Base-by-base conservation (phyloP, 83 land plant species). In the Isoetes engelmannii region DNA sequence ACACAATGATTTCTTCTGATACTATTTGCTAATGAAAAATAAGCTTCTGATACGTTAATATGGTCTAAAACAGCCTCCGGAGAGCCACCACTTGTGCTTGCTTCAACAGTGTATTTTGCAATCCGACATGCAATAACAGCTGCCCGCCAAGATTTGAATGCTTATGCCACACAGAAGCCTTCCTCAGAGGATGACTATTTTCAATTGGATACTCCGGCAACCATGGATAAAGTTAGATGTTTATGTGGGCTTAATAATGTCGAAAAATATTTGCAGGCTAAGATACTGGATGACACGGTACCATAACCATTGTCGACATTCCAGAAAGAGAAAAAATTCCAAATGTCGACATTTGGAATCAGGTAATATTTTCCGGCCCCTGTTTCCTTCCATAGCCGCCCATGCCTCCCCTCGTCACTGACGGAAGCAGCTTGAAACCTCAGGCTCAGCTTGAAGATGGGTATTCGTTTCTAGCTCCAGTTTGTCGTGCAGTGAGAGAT, bases 181-280 rank as follows among this genome's bases (percentile, higher is more conserved):
- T 68, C 73, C 65, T 45, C 48, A 0, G 28, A 54, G 21, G 28
- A 4, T 7, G 75, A 62, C 17, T n/a, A 50, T 20, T 83, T 88
- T 61, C 61, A 78, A 61, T 41, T 88, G 72, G 74, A 57, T 28
- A 79, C 81, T 17, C 92, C 92, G 8, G 92, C 92, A 4, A 88
- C 79, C 45, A 83, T 85, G 86, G 82, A 83, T 64, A 78, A 76
- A 19, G 81, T 88, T 4, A 88, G 86, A 67, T 70, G 75, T 57
- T 78, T 83, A 10, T 88, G 92, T 59, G 92, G 92, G 4, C 72
- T 88, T 0, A 78, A 83, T 63, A 81, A 44, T 66, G 82, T 88
- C 0, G 87, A 88, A 67, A 65, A n/a, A 47, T 85, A 81, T 66
- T 65, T 86, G 51, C 57, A 80, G 51, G 57, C 68, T 28, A 28